phyloP scores from a whole-genome alignment of 2,329 filamentous ascomycete species.

The Trichoderma oligosporum region DNA sequence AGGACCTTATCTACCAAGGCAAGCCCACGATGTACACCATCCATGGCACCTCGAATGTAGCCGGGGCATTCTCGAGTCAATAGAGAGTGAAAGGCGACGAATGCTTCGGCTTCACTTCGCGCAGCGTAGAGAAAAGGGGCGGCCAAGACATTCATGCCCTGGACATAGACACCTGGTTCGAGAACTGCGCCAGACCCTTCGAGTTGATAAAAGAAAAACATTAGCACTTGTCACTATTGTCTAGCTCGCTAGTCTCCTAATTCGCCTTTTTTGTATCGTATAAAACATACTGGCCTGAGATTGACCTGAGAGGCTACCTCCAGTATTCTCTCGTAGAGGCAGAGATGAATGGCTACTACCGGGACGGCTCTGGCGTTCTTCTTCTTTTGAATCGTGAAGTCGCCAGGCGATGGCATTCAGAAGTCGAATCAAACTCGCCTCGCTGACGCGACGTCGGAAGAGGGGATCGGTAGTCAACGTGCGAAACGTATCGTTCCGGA shows the following conservation, averaged over 20 bases:
- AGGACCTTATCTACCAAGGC: slow-evolving; percentile 89
- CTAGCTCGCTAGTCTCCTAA: not conserved
- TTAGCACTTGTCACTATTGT: slow-evolving; percentile 25
- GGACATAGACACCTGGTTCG: slow-evolving; percentile 84
- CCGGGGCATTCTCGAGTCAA: slow-evolving; percentile 85
- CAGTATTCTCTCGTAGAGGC: slow-evolving; percentile 32
- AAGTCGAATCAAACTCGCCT: slow-evolving; percentile 89
- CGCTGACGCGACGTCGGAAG: slow-evolving; percentile 90
- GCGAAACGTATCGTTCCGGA: slow-evolving; percentile 96
- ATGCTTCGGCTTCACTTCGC: slow-evolving; percentile 90
- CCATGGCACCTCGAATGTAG: slow-evolving; percentile 94
- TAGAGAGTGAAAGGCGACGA: slow-evolving; percentile 82
- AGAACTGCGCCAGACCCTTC: slow-evolving; percentile 52
- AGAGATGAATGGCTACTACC: slow-evolving; percentile 38
- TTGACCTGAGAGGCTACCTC: slow-evolving; percentile 35
- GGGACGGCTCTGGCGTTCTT: slow-evolving; percentile 39
- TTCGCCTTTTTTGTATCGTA: not conserved
- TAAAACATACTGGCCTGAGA: slow-evolving; percentile 38
- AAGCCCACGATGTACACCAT: slow-evolving; percentile 89
- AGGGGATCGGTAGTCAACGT: slow-evolving; percentile 96
- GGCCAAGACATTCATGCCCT: slow-evolving; percentile 97
- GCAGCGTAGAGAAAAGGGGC: slow-evolving; percentile 95
- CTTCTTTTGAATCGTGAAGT: slow-evolving; percentile 71
- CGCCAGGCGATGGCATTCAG: slow-evolving; percentile 95
- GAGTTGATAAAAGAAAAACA: slow-evolving; percentile 40